Evolutionary conservation across 306 rosid genomes (phyloP), one percentile per base, ranked within the genome.

Genomic region (Cicer arietinum): DNA sequence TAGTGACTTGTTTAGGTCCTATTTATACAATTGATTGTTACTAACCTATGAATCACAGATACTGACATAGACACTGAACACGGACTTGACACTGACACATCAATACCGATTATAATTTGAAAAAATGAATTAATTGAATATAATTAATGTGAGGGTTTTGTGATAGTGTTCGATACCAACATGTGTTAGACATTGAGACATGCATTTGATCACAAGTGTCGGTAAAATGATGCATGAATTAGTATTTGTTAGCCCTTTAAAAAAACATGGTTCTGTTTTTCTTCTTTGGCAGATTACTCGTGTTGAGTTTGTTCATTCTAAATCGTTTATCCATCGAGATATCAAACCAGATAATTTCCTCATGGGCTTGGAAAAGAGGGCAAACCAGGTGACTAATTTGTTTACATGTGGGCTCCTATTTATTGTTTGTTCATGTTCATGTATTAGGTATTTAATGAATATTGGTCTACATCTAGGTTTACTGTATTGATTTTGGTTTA

Each of bases 301-400:
- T 52, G 98, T 93, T 48, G 98, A 93, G 73, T 93, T 89, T 83
- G 83, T 90, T 63, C 98, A 93, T 85, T 84, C 91, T 41, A 93
- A 90, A 71, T 93, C 98, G 25, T 88, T 93, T 87, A 92, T 93
- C 6, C 98, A 93, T 72, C 96, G 98, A 7, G 98, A 93, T 88
- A 93, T 93, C 67, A 93, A 93, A 84, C 97, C 98, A 1, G 98
- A 93, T 83, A 93, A 93, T 72, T 93, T 91, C 84, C 93, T 93
- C 47, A 93, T 93, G 98, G 98, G 98, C 52, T 83, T 93, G 54
- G 98, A 97, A 79, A 86, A 89, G 82, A 93, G 97, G 71, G 96
- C 97, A n/a, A 93, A 93, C 79, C 97, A 91, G 96, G 98, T 93
- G 54, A 16, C 20, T 58, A 5, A 71, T 68, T 70, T 75, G 35